Conservation (phyloP, 139 green algal genomes). For the Micromonas commoda region DNA sequence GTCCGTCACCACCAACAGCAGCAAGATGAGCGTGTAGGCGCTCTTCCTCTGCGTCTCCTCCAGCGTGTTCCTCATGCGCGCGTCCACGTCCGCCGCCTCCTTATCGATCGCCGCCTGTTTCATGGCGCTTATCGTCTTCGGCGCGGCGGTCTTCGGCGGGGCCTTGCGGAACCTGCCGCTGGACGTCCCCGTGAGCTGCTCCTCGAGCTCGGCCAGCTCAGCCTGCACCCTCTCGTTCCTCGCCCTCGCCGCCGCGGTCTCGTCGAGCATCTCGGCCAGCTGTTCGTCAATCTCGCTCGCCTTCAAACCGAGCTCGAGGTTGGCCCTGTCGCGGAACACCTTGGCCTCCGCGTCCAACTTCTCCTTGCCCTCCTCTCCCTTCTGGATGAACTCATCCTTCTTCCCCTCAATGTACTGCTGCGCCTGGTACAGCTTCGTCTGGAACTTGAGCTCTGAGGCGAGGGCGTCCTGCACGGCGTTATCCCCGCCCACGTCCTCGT, state of each 20-base stretch:
- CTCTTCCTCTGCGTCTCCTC: slow-evolving; percentile 14
- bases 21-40: not conserved
- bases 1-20: not conserved
- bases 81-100: slow-evolving; percentile 4
- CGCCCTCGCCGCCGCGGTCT: slow-evolving; percentile 15
- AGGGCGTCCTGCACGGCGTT: not conserved
- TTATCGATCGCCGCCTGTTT: not conserved
- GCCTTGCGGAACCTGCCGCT: not conserved
- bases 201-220: not conserved
- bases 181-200: slow-evolving; percentile 3
- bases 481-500: not conserved
- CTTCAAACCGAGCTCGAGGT: slow-evolving; percentile 11
- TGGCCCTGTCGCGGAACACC: not conserved
- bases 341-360: not conserved
- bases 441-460: not conserved
- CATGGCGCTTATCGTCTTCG: not conserved
- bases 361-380: not conserved
- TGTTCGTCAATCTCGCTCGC: slow-evolving; percentile 19
- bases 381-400: not conserved
- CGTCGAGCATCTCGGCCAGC: slow-evolving; percentile 9
- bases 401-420: not conserved
- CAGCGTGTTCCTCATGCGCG: slow-evolving; percentile 13
- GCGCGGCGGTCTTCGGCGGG: not conserved
- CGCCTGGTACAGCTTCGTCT: not conserved
- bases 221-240: slow-evolving; percentile 9